Percentiles rank a stretch among this genome's conserved stretches.
phyloP scores from a whole-genome alignment of 441 rosid species.

The Populus hybrid region DNA sequence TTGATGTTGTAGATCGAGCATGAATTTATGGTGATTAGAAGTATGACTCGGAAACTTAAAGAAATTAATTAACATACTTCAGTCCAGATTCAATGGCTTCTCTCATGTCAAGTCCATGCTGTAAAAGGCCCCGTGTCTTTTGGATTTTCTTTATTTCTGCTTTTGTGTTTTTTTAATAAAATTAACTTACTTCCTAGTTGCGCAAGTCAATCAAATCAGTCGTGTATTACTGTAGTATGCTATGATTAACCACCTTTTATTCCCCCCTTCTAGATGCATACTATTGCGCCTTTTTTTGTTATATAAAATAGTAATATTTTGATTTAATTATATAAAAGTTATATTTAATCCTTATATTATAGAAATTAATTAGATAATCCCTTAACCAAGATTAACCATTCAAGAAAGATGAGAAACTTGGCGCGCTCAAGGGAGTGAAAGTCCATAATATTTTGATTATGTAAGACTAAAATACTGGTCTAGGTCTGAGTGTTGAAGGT shows the following conservation, averaged over 20 bases:
- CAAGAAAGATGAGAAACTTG: not conserved
- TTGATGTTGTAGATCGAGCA: not conserved
- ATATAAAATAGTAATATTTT: not conserved
- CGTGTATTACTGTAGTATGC: not conserved
- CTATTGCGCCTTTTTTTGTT: not conserved
- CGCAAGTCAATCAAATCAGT: not conserved
- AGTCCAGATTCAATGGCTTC: constrained; percentile 45
- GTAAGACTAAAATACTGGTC: not conserved
- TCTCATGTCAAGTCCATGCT: constrained; percentile 17
- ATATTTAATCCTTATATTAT: too few species aligned
- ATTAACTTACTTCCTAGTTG: not conserved
- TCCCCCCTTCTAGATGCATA: not conserved
- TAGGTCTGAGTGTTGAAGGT: not conserved
- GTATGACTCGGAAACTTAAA: constrained; percentile 1
- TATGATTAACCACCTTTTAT: not conserved
- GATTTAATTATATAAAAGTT: not conserved
- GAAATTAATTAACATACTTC: not conserved
- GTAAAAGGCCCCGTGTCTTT: constrained; percentile 6
- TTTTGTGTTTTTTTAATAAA: constrained; percentile 1
- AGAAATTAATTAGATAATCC: not conserved
- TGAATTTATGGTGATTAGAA: not conserved
- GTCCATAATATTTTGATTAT: not conserved
- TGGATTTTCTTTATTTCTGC: not conserved
- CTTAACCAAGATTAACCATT: not conserved
- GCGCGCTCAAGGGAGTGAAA: not conserved